Evolutionary conservation across 306 rosid genomes (phyloP), one percentile per base, ranked within the genome.

Genomic region (Acmispon strigosus): DNA sequence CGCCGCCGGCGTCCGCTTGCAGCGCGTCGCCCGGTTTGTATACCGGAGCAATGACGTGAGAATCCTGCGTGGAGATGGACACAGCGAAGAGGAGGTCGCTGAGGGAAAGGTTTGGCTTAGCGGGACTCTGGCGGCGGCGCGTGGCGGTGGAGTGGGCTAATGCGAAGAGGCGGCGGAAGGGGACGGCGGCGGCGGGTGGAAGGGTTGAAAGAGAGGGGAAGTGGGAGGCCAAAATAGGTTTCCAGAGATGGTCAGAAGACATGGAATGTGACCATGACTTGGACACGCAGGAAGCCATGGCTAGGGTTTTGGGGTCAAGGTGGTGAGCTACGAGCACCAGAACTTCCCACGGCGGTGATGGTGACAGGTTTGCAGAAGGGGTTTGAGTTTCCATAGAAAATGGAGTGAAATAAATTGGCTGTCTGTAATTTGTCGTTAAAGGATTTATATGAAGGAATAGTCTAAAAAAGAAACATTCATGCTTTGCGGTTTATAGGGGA

Each of bases 221-320:
- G 19, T 84, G 61, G 36, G 74, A 0, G 10, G 69, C 34, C 60
- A 84, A 73, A 44, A 87, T 69, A 19, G 93, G 88, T 42, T 67
- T 52, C 97, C 96, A 91, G 4, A 89, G 80, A 34, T 76, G 63
- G 63, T 88, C 82, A 0, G 84, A 85, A 50, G 97, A 85, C 85
- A 85, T 55, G 10, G 85, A 82, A 59, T 29, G 44, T 11, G 76
- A 72, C 92, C 92, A 91, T 50, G 83, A 79, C 50, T 86, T 86
- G 62, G 84, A 83, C 0, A 84, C 89, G 36, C 92, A 88, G 0
- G 86, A 86, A 54, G 97, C 83, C 10, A 71, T 54, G 75, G 91
- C 90, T 3, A 91, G 70, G 41, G 88, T 52, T 77, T 80, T 78
- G n/a, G 85, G 86, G 76, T 91, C 90, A 8, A 88, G 97, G 55